Evolutionary conservation across 2,329 filamentous ascomycete genomes (phyloP), one percentile per base, ranked within the genome.

Genomic region (Epicoccum nigrum): DNA sequence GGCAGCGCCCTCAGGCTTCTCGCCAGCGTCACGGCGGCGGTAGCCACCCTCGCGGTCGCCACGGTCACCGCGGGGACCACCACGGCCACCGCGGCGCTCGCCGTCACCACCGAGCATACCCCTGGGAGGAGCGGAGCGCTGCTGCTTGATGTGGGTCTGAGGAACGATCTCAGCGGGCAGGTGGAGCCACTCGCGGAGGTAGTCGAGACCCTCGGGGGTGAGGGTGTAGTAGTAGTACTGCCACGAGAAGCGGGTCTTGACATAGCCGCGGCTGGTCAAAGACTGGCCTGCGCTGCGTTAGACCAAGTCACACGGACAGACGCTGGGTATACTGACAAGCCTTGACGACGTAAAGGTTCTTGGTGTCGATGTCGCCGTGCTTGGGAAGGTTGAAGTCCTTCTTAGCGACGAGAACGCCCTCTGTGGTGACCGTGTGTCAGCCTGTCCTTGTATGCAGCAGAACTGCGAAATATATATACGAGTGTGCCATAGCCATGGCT

Each of bases 161-260:
- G 94, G 94, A 69, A 99, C 94, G 77, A 99, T 97, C 87, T 99
- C 94, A 77, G 94, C 92, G 74, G 94, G 94, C 73, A 99, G 89
- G 83, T 99, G 94, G 73, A 99, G 92, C 94, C 94, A 99, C 86
- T 99, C 94, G 78, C 94, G 93, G 79, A 99, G 92, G 87, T 99
- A 99, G 85, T 97, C 93, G 79, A 99, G 93, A 83, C 94, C 94
- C 86, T 97, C 92, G 76, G 92, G 90, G 79, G 93, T 97, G 81
- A 99, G 88, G 81, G 94, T 97, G 88, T 99, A 99, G 90, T 99
- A 99, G 89, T 97, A 76, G 63, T 69, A 75, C 58, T 76, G 73
- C 73, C 73, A 76, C 52, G 92, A 96, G 89, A 99, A 99, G 82
- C 95, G 94, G 73, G 94, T 99, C 90, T 99, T 99, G 83, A 99